Evolutionary conservation across 2,329 filamentous ascomycete genomes (phyloP), one percentile per base, ranked within the genome.

Genomic region (Microcera coccophila): DNA sequence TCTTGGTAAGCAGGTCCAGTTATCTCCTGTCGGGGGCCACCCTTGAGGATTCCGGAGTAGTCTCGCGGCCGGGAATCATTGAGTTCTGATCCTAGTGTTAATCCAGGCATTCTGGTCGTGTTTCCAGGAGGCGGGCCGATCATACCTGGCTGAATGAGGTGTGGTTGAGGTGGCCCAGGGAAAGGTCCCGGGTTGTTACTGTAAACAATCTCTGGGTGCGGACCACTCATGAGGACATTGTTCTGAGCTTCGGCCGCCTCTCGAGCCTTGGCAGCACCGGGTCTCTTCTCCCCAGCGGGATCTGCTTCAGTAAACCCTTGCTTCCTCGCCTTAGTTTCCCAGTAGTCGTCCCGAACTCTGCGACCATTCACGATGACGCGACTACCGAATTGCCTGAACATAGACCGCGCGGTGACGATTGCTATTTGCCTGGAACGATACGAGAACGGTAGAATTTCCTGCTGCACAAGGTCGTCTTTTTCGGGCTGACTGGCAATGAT

Each of bases 241-340:
- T 73, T 80, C 60, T 76, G 75, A 70, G 86, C 85, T 40, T 85
- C 83, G 11, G 85, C 84, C 33, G 87, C 85, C 69, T 95, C 88
- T 60, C 91, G 79, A 48, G 87, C 86, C 70, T 94, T 95, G 45
- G 89, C 83, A 29, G 87, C 90, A 41, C 93, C 93, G 5, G 93
- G 93, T 51, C 93, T 79, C 73, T 98, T 97, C 69, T 98, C 93
- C 31, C 93, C 93, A 4, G 93, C 93, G 38, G 90, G 76, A 65
- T 98, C 93, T 50, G 94, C 90, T 64, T 98, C 93, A 1, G 93
- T 98, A 62, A 98, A 98, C 10, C 93, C 93, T 67, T 98, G 93
- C 68, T 97, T 98, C 36, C 87, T 79, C 7, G 93, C 93, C 68
- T 97, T 97, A 61, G 85, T 87, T 67, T 97, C 93, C 93, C 93